Evolutionary conservation across 139 green algal species (phyloP).

Genomic region (Chlorella sp.): DNA sequence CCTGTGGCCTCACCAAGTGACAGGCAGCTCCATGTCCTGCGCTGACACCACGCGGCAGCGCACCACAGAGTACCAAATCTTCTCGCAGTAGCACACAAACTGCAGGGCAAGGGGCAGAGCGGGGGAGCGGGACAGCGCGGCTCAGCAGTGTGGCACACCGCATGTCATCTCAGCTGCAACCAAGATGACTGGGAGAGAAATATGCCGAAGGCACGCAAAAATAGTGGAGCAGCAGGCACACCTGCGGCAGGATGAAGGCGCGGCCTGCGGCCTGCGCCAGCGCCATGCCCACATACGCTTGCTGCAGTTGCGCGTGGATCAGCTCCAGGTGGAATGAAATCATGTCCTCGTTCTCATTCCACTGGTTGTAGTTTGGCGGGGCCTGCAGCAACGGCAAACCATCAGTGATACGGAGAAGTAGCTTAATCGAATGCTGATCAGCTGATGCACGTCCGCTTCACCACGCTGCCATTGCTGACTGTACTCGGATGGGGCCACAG

Average conservation of each 20-base stretch:
- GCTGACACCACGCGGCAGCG: conserved; percentile 46
- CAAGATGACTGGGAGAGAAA: not conserved
- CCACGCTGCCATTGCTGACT: not conserved
- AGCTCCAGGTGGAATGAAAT: conserved; percentile 27
- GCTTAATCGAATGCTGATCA: too few species aligned
- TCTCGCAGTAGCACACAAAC: conserved; percentile 59
- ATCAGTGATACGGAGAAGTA: too few species aligned
- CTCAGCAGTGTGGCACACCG: too few species aligned
- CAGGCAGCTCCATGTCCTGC: conserved; percentile 39
- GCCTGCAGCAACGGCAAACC: not conserved
- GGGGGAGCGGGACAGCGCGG: not conserved
- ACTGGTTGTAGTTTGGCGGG: not conserved
- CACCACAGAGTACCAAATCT: conserved; percentile 49
- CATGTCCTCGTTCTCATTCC: conserved; percentile 41
- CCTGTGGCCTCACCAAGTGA: conserved; percentile 29
- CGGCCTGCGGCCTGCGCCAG: not conserved
- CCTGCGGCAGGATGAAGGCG: conserved; percentile 19
- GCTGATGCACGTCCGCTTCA: too few species aligned
- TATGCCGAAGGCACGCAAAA: too few species aligned
- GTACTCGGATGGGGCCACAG: not conserved
- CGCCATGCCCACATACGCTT: conserved; percentile 40
- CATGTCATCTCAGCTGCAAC: not conserved
- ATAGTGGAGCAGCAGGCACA: not conserved
- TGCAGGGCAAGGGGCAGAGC: conserved; percentile 1
- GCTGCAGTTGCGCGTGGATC: conserved; percentile 39